Evolutionary conservation across 768 basidiomycete species (phyloP).

Genomic region (Amanita polypyramis): DNA sequence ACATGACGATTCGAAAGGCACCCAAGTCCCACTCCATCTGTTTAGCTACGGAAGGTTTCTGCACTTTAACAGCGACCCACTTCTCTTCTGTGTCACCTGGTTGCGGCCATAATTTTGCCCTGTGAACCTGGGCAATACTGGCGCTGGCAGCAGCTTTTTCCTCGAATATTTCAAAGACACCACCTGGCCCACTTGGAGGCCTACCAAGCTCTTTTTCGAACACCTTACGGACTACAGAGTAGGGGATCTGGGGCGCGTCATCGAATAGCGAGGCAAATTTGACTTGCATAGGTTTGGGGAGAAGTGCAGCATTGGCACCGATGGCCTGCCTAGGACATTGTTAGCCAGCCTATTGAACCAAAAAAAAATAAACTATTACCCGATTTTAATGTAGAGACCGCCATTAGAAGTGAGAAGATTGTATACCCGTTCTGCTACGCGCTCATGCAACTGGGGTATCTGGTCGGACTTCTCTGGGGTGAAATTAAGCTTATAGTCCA

Average conservation of each 20-base stretch:
- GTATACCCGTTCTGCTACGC: slow-evolving; percentile 72
- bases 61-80: slow-evolving; percentile 90
- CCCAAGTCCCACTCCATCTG: slow-evolving; percentile 83
- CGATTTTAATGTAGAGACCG: slow-evolving; percentile 80
- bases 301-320: slow-evolving; percentile 75
- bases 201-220: slow-evolving; percentile 61
- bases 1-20: slow-evolving; percentile 63
- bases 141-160: slow-evolving; percentile 74
- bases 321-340: slow-evolving; percentile 51
- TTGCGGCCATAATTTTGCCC: slow-evolving; percentile 44
- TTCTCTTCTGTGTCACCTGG: slow-evolving; percentile 31
- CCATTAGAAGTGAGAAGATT: slow-evolving; percentile 75
- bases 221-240: slow-evolving; percentile 54
- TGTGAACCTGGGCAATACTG: slow-evolving; percentile 88
- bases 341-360: background rate
- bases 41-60: slow-evolving; percentile 80
- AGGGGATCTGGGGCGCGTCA: slow-evolving; percentile 78
- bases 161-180: slow-evolving; percentile 74
- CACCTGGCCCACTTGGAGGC: slow-evolving; percentile 53
- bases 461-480: slow-evolving; percentile 54
- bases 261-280: slow-evolving; percentile 83
- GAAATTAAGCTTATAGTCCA: slow-evolving; percentile 88
- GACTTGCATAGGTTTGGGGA: slow-evolving; percentile 75
- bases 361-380: slow-evolving; percentile 18
- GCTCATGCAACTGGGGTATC: slow-evolving; percentile 76